Percentiles rank a stretch among this genome's conserved stretches.
Conservation (phyloP, 2,329 filamentous ascomycete genomes). For the Aspergillus sojae region DNA sequence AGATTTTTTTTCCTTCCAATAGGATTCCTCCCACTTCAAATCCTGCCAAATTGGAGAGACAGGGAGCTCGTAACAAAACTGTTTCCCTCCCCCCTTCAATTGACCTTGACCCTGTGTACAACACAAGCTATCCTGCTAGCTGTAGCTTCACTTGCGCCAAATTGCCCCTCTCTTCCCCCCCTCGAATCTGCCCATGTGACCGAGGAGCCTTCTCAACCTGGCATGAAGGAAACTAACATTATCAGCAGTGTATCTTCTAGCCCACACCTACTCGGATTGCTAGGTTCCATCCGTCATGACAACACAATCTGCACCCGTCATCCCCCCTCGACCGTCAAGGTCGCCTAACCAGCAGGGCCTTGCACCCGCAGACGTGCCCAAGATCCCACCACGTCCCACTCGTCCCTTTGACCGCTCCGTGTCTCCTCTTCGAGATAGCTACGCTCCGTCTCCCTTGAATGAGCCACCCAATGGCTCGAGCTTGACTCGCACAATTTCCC, state of each 20-base stretch:
- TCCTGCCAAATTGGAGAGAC: neutral
- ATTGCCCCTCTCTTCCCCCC: neutral
- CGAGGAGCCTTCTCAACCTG: neutral
- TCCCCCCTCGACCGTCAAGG: slow-evolving; percentile 66
- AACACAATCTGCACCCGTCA: slow-evolving; percentile 53
- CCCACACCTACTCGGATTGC: slow-evolving; percentile 3
- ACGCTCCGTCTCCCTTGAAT: slow-evolving; percentile 83
- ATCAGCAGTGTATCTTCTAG: slow-evolving; percentile 6
- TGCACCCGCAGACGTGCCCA: slow-evolving; percentile 59
- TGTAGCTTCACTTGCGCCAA: neutral
- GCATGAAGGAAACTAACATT: neutral
- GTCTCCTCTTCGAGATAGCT: slow-evolving; percentile 77
- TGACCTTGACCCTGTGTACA: neutral
- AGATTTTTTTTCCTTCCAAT: neutral
- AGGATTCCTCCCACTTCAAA: neutral
- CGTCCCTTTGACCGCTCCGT: slow-evolving; percentile 71
- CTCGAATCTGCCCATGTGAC: neutral
- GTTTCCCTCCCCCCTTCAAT: neutral
- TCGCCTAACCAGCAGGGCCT: slow-evolving; percentile 50
- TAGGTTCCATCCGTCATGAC: slow-evolving; percentile 36
- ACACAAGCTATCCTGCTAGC: neutral
- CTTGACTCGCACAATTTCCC: slow-evolving; percentile 35
- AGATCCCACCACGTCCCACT: slow-evolving; percentile 75
- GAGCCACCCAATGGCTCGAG: slow-evolving; percentile 57
- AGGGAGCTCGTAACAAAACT: no score